Evolutionary conservation across 2,329 filamentous ascomycete genomes (phyloP).

Genomic region (Fusarium sp.): DNA sequence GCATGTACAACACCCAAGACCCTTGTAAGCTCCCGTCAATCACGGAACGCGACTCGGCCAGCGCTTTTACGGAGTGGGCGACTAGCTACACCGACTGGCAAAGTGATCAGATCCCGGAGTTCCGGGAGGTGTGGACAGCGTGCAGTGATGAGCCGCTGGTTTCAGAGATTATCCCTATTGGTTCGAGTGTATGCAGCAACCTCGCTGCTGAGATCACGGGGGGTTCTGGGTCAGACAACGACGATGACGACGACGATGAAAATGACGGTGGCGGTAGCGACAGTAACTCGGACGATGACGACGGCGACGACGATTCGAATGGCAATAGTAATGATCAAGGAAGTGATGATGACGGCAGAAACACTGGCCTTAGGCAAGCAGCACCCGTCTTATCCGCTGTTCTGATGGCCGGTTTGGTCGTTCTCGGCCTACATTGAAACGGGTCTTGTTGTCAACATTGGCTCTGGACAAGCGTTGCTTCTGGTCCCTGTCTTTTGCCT

Average conservation of each 20-base stretch:
- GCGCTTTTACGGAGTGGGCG: background rate
- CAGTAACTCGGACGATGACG: background rate
- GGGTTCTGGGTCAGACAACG: background rate
- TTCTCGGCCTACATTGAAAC: background rate
- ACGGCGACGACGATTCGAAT: background rate
- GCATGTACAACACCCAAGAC: background rate
- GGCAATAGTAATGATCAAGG: background rate
- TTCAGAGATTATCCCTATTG: background rate
- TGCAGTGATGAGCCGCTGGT: constrained; percentile 11
- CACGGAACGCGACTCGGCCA: background rate
- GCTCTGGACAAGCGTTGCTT: too few species aligned
- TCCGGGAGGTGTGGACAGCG: background rate
- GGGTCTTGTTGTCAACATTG: too few species aligned
- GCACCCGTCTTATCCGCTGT: background rate
- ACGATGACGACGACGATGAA: background rate
- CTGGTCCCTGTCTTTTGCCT: too few species aligned
- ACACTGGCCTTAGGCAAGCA: background rate
- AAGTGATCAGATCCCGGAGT: background rate
- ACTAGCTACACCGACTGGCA: constrained; percentile 3
- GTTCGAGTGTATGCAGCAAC: constrained; percentile 9
- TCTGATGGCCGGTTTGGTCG: background rate
- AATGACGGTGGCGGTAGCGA: background rate
- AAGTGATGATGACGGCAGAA: background rate
- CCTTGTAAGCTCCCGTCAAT: background rate
- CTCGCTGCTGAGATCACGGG: constrained; percentile 22